These are phyloP conservation scores for Flaveria ramosissima DNA, from an alignment of 129 eudicot genomes.

Conservation along the genomic window DNA sequence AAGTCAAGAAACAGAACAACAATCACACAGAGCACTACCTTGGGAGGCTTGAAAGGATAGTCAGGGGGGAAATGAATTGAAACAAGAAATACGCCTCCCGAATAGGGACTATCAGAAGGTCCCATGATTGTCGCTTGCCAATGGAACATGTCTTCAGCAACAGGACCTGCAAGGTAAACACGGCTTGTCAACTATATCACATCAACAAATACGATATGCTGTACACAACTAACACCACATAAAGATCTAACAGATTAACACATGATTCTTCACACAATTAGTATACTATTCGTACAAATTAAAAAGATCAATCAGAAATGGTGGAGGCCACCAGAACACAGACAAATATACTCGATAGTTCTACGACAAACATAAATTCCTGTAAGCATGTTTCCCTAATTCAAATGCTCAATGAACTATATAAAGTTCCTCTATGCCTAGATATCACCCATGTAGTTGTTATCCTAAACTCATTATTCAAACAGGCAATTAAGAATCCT, in stretches of 20 bases:
- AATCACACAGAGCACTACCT: conserved; percentile 43
- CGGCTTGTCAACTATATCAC: conserved; percentile 11
- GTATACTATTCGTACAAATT: background rate
- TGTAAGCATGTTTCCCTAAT: background rate
- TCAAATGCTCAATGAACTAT: conserved; percentile 3
- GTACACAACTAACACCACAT: background rate
- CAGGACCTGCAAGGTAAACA: conserved; percentile 55
- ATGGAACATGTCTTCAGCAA: conserved; percentile 84
- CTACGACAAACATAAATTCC: background rate
- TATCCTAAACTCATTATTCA: no score
- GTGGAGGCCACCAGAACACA: background rate
- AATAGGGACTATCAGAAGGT: no score
- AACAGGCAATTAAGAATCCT: no score
- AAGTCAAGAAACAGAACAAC: background rate
- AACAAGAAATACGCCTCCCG: no score
- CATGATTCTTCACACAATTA: conserved; percentile 1
- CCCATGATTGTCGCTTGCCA: no score
- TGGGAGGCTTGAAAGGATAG: conserved; percentile 92
- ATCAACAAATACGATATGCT: background rate
- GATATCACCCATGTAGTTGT: no score
- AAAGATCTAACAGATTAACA: background rate
- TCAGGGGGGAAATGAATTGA: no score
- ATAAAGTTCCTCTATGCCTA: background rate
- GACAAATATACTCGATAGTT: background rate
- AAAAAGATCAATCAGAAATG: background rate